Percentiles rank a stretch among this genome's conserved stretches.
Evolutionary conservation across 129 eudicot species (phyloP).

Genomic region (Flaveria ramosissima): DNA sequence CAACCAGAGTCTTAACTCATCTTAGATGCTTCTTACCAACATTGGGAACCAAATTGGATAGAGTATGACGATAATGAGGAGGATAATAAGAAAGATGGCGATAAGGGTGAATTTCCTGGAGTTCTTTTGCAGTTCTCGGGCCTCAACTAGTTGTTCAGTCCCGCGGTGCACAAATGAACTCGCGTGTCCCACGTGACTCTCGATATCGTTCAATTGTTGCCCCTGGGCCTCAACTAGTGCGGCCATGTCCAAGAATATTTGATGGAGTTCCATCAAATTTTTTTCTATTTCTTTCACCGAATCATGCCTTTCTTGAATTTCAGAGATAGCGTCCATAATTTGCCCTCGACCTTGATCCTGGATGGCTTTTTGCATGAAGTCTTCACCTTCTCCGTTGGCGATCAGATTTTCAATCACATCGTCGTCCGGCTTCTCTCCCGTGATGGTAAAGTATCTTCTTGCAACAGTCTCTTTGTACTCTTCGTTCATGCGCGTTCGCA

Average conservation of each 20-base stretch:
- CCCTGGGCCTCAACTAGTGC: conserved; percentile 95
- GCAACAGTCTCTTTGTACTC: conserved; percentile 88
- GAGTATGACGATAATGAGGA: conserved; percentile 34
- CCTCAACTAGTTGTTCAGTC: conserved; percentile 71
- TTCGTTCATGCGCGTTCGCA: conserved; percentile 61
- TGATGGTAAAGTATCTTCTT: conserved; percentile 83
- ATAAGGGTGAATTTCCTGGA: conserved; percentile 66
- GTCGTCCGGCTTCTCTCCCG: conserved; percentile 81
- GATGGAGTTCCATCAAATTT: conserved; percentile 80
- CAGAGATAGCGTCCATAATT: conserved; percentile 76
- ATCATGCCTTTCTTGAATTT: conserved; percentile 94
- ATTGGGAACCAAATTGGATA: conserved; percentile 68
- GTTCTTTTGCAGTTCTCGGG: conserved; percentile 64
- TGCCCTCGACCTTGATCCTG: conserved; percentile 93
- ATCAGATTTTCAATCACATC: conserved; percentile 73
- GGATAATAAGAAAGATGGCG: conserved; percentile 57
- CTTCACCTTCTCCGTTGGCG: conserved; percentile 85
- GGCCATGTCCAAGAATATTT: conserved; percentile 90
- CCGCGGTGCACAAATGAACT: conserved; percentile 92
- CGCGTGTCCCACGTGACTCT: conserved; percentile 82
- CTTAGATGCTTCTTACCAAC: conserved; percentile 24
- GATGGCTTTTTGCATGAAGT: conserved; percentile 87
- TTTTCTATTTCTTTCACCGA: conserved; percentile 89
- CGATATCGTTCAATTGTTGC: conserved; percentile 81
- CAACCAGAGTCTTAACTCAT: conserved; percentile 18